Evolutionary conservation across 225 moss, liverwort and hornwort genomes (phyloP).

Genomic region (Asterella californica): DNA sequence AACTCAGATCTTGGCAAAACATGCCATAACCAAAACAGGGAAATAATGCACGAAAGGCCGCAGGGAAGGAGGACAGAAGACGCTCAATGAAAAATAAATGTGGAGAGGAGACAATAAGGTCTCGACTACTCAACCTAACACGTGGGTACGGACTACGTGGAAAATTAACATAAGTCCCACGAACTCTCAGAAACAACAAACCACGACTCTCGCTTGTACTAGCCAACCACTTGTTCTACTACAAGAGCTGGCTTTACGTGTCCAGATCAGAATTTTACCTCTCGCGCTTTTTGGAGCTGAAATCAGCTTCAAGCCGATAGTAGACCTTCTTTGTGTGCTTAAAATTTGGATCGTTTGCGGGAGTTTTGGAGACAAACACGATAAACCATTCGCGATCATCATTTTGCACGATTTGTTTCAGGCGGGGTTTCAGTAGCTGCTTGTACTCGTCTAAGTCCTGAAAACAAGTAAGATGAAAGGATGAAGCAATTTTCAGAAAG

Average conservation of each 20-base stretch:
- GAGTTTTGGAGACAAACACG: conserved; percentile 78
- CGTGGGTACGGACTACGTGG: neutral
- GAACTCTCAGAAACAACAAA: neutral
- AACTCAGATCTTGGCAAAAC: too few species aligned
- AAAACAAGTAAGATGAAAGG: neutral
- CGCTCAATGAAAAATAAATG: too few species aligned
- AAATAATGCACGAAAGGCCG: too few species aligned
- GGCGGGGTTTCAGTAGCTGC: conserved; percentile 77
- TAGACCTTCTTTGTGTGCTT: conserved; percentile 83
- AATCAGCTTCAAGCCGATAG: conserved; percentile 81
- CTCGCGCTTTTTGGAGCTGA: conserved; percentile 91
- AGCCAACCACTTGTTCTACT: neutral
- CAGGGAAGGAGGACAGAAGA: too few species aligned
- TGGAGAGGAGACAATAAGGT: neutral
- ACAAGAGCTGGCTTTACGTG: neutral
- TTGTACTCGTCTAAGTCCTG: conserved; percentile 99
- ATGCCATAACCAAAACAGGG: too few species aligned
- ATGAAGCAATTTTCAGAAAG: neutral
- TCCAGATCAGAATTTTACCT: conserved; percentile 43
- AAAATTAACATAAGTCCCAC: neutral
- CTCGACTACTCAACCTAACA: neutral
- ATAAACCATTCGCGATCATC: conserved; percentile 99
- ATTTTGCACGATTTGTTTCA: conserved; percentile 91
- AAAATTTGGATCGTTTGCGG: conserved; percentile 55
- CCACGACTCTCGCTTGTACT: neutral